Percentiles rank a stretch among this genome's conserved stretches.
phyloP scores from a whole-genome alignment of 306 rosid species.

The Citrullus mucosospermus region DNA sequence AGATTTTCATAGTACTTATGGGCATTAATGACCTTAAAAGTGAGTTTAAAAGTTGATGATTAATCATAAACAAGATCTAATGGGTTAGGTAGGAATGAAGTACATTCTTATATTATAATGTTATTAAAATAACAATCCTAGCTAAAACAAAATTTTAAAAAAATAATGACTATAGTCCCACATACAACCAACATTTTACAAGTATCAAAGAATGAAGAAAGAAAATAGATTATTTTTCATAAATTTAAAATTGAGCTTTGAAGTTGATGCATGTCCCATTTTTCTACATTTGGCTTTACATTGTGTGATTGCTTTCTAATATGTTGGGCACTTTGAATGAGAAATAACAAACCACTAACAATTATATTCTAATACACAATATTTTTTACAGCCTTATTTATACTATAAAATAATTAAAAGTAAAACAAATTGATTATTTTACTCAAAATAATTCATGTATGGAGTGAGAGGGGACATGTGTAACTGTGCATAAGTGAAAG shows the following conservation, averaged over 20 bases:
- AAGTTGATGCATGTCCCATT: not conserved
- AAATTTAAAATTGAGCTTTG: not conserved
- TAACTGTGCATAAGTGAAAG: not conserved
- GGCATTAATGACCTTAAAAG: conserved; percentile 1
- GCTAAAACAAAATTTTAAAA: not conserved
- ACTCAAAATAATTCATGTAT: not conserved
- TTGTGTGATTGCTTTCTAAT: not conserved
- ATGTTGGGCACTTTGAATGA: not conserved
- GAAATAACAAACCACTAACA: not conserved
- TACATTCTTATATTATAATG: not conserved
- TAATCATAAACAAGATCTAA: conserved; percentile 2
- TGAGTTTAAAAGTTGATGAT: conserved; percentile 6
- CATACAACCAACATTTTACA: not conserved
- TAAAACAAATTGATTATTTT: not conserved
- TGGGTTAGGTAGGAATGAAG: conserved; percentile 1
- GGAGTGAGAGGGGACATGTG: conserved; percentile 9
- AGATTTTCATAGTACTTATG: conserved; percentile 18
- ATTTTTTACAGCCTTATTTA: not conserved
- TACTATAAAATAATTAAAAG: not conserved
- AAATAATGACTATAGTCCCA: not conserved
- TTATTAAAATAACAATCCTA: not conserved
- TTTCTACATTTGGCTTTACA: conserved; percentile 1
- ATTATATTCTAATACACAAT: not conserved
- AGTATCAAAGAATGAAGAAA: not conserved
- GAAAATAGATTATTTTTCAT: not conserved